Base-by-base conservation (phyloP, 306 rosid genomes). In the Vicia sativa region DNA sequence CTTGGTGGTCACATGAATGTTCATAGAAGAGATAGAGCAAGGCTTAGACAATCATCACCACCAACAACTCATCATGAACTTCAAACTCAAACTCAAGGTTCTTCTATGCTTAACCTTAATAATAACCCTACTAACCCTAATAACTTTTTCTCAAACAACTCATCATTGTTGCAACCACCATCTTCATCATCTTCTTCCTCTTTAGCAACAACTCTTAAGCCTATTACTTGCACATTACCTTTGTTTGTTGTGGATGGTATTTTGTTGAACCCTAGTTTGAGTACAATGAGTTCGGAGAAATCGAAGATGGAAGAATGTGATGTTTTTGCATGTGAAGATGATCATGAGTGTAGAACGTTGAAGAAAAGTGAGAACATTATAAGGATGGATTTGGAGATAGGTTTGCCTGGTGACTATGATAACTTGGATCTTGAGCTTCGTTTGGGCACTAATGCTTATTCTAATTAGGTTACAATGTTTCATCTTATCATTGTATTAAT, bases 1-100 rank as follows among this genome's bases (percentile, higher is more conserved):
- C 86, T 93, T 46, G 98, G 98, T 23, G 98, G 97, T 18, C 98
- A 89, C 54, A 90, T 93, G 97, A 93, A 93, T 82, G 98, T 93
- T 55, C 98, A 93, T 70, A 74, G 98, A 23, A 80, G 91, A 55
- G 98, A 93, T 65, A 82, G 98, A 78, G 98, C 98, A 35, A 81
- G 91, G 77, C 84, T 93, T 41, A 83, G 96, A 74, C 80, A 82
- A 54, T 74, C 93, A 64, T 81, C 92, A n/a, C 85, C 92, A 11
- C 83, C 86, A 6, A 29, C 61, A 49, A 49, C 6, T 49, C 28
- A 14, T 2, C 44, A 23, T 34, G 26, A 44, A 35, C 10, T n/a
- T 76, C 58, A 64, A 14, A 58, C 26, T 80, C 80, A 64, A 14
- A 58, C 26, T 80, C 80, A 77, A 42, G 49, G 31, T 78, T 85